Evolutionary conservation across 176 grass and related monocot genomes (phyloP).

Genomic region (Cenchrus americanus): DNA sequence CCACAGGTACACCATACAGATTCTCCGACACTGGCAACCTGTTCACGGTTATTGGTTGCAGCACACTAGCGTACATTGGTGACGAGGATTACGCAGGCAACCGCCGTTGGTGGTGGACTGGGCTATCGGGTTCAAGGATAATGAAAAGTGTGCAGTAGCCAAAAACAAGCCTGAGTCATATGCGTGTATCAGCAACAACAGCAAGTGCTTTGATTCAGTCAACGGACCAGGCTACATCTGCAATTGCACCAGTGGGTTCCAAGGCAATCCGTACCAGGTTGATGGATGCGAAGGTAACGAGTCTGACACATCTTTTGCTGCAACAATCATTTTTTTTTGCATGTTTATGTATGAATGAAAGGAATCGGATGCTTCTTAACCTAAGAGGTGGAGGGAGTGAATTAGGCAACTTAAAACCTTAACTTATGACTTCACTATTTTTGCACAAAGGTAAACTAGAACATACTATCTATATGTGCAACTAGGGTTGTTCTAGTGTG

Average conservation of each 20-base stretch:
- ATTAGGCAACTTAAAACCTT: too few species aligned
- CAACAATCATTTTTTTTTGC: not conserved
- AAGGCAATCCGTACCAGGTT: constrained; percentile 5
- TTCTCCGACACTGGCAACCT: not conserved
- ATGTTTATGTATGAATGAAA: too few species aligned
- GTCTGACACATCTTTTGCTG: not conserved
- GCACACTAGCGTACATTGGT: not conserved
- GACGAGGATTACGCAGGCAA: fast-evolving
- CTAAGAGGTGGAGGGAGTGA: too few species aligned
- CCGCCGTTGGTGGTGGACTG: constrained; percentile 34
- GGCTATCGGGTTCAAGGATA: not conserved
- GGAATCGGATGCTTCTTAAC: too few species aligned
- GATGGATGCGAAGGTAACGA: constrained; percentile 14
- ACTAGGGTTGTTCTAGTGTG: too few species aligned
- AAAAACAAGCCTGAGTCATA: not conserved
- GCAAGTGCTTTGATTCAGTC: not conserved
- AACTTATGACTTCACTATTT: too few species aligned
- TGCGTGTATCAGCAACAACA: not conserved
- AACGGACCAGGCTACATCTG: constrained; percentile 34
- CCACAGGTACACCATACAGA: not conserved
- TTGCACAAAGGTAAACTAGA: too few species aligned
- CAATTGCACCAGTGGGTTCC: constrained; percentile 10
- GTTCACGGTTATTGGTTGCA: not conserved
- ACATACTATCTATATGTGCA: too few species aligned
- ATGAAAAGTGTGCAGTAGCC: not conserved